phyloP scores from a whole-genome alignment of 495 filamentous ascomycete genomes.

The Talaromyces stipitatus region DNA sequence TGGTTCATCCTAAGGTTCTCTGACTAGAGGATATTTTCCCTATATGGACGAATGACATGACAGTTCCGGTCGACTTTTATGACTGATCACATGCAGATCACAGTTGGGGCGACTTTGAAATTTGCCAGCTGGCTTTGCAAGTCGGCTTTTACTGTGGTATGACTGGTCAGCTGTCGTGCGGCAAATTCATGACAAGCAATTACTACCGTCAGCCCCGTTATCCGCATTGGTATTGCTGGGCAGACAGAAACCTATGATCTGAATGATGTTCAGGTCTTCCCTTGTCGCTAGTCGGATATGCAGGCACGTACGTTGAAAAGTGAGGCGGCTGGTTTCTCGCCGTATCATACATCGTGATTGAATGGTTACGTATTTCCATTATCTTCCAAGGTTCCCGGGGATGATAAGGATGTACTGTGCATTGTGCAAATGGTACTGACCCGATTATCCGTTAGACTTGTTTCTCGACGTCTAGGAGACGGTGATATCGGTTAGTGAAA shows the following conservation, averaged over 20 bases:
- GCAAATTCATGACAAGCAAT: neutral
- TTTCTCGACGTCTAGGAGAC: neutral
- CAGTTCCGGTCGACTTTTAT: neutral
- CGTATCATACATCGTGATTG: neutral
- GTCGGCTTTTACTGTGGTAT: neutral
- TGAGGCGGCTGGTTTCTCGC: neutral
- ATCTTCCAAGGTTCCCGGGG: neutral
- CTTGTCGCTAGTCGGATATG: neutral
- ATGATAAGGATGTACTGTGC: neutral
- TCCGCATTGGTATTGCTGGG: neutral
- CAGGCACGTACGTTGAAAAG: constrained; percentile 1
- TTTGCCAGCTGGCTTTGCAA: neutral
- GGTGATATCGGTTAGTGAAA: neutral
- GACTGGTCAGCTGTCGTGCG: neutral
- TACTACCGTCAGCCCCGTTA: neutral
- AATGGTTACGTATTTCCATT: neutral
- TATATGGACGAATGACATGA: neutral
- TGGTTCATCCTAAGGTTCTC: neutral
- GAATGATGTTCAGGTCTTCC: neutral
- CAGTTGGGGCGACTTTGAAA: neutral
- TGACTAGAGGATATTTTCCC: neutral
- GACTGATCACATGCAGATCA: neutral
- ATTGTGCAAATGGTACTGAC: neutral
- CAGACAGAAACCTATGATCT: neutral
- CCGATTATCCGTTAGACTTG: neutral